These are phyloP conservation scores for Penicillium sp. DNA, from an alignment of 2,329 filamentous ascomycete genomes.

Conservation along the genomic window DNA sequence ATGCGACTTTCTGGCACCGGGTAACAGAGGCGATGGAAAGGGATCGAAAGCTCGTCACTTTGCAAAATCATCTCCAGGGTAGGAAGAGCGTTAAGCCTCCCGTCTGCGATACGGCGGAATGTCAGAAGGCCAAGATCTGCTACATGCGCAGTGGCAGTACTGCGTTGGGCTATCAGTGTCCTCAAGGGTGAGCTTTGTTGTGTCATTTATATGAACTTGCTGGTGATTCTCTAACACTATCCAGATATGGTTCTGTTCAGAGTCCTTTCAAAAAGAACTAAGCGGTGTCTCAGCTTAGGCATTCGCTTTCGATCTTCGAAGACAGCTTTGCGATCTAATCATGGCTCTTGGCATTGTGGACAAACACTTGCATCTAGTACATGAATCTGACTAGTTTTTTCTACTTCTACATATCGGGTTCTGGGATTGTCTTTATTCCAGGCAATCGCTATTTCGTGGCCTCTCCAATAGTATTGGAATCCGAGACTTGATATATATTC, in stretches of 20 bases:
- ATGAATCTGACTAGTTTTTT: no score
- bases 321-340: no score
- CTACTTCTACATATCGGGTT: no score
- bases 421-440: no score
- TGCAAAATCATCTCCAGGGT: slow-evolving; percentile 53
- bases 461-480: no score
- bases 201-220: background rate
- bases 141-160: slow-evolving; percentile 59
- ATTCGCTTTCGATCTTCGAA: no score
- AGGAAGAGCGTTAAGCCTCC: slow-evolving; percentile 52
- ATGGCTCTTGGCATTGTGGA: no score
- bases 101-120: slow-evolving; percentile 52
- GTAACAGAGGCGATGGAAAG: slow-evolving; percentile 58
- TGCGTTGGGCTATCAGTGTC: slow-evolving; percentile 51
- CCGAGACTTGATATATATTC: no score
- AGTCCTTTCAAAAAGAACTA: slow-evolving; percentile 30
- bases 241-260: slow-evolving; percentile 42
- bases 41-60: slow-evolving; percentile 48
- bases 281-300: background rate
- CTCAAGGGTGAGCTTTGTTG: slow-evolving; percentile 44
- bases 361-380: no score
- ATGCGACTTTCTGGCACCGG: slow-evolving; percentile 59
- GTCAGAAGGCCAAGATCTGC: slow-evolving; percentile 56
- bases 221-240: slow-evolving; percentile 2
- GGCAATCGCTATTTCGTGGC: no score